These are phyloP conservation scores for Entomortierella lignicola DNA, from an alignment of 192 early-diverging fungal species.

Conservation along the genomic window DNA sequence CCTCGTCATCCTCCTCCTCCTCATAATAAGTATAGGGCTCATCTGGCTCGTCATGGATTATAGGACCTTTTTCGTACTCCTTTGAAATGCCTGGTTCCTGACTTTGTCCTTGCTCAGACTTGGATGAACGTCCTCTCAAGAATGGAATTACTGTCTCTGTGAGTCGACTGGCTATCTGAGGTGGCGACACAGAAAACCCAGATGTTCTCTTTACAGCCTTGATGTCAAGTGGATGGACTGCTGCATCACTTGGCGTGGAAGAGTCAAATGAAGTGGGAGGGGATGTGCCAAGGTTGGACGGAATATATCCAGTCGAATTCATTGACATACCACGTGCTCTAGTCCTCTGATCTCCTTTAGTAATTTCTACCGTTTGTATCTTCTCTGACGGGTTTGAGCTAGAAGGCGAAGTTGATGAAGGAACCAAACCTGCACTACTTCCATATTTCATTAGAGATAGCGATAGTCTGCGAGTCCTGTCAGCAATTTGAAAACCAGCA, in stretches of 20 bases:
- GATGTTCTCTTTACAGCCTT: constrained; percentile 2
- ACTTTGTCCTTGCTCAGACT: constrained; percentile 1
- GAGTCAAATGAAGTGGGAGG: constrained; percentile 2
- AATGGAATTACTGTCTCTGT: constrained; percentile 38
- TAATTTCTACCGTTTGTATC: not conserved
- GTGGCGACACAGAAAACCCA: constrained; percentile 43
- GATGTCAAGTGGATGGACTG: constrained; percentile 25
- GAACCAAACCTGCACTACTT: not conserved
- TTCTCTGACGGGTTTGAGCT: not conserved
- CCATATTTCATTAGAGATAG: constrained; percentile 41
- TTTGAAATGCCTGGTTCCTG: not conserved
- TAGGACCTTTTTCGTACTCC: not conserved
- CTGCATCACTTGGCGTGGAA: not conserved
- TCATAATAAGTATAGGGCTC: not conserved
- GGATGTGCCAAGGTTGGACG: constrained; percentile 13
- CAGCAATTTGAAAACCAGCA: constrained; percentile 27
- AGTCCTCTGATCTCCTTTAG: not conserved
- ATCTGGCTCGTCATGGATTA: not conserved
- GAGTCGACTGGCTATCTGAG: constrained; percentile 31
- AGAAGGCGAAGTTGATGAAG: not conserved
- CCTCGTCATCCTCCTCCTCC: not conserved
- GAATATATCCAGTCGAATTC: constrained; percentile 13
- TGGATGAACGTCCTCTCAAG: constrained; percentile 14
- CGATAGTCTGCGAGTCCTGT: constrained; percentile 37
- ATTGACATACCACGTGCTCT: constrained; percentile 29